Evolutionary conservation across 2,329 filamentous ascomycete genomes (phyloP).

Genomic region (Colletotrichum karsti): DNA sequence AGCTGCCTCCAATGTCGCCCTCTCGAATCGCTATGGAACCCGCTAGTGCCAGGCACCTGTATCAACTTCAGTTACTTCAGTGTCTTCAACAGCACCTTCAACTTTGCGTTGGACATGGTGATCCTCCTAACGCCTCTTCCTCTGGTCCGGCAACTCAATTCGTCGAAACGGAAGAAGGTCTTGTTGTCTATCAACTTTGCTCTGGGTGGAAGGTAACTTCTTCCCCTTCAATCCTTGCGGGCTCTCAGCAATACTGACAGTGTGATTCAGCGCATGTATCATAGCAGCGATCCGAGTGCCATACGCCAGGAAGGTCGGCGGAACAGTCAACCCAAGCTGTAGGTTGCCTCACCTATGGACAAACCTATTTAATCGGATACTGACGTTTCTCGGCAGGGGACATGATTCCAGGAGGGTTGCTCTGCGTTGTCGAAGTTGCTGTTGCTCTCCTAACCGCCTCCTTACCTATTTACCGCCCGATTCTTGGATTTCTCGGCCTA

Average conservation of each 20-base stretch:
- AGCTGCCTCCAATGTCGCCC: slow-evolving; percentile 14
- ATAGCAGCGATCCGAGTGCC: slow-evolving; percentile 8
- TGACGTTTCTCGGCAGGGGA: background rate
- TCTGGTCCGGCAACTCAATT: slow-evolving; percentile 1
- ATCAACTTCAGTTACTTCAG: slow-evolving; percentile 19
- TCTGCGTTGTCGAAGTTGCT: slow-evolving; percentile 9
- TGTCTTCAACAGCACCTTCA: slow-evolving; percentile 17
- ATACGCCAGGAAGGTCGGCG: slow-evolving; percentile 7
- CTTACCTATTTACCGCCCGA: background rate
- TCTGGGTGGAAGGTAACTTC: background rate
- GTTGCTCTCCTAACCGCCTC: slow-evolving; percentile 8
- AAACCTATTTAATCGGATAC: no score
- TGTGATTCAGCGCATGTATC: background rate
- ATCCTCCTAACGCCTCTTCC: slow-evolving; percentile 8
- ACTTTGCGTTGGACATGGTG: slow-evolving; percentile 6
- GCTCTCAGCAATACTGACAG: background rate
- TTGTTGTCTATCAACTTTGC: slow-evolving; percentile 14
- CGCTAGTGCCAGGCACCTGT: background rate
- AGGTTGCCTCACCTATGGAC: background rate
- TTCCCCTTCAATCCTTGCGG: background rate
- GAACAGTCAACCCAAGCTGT: slow-evolving; percentile 14
- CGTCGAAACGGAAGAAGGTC: background rate
- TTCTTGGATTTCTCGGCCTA: background rate
- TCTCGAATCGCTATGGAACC: background rate
- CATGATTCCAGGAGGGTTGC: slow-evolving; percentile 10